Percentiles rank a stretch among this genome's conserved stretches.
Evolutionary conservation across 2,329 filamentous ascomycete genomes (phyloP).

Genomic region (Phaeophleospora eucalypticola): DNA sequence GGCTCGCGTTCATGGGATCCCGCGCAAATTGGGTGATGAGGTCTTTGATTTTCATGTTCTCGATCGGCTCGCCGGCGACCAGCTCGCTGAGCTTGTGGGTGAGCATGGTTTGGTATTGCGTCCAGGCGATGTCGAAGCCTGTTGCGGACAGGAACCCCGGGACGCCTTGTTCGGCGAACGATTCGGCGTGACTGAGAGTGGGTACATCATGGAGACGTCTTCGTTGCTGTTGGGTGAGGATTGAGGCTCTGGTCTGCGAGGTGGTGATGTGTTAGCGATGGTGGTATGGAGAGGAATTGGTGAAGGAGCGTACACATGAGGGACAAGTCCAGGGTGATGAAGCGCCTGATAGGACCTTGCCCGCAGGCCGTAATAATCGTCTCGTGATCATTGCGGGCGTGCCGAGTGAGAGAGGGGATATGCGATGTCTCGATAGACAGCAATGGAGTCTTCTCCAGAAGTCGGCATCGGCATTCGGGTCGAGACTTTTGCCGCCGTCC

Average conservation of each 20-base stretch:
- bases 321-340: conserved; percentile 30
- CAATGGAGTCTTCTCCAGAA: no score
- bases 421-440: not conserved
- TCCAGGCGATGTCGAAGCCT: conserved; percentile 75
- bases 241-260: conserved; percentile 15
- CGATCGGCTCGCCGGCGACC: conserved; percentile 65
- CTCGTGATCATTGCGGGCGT: conserved; percentile 29
- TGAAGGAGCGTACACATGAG: conserved; percentile 24
- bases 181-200: conserved; percentile 42
- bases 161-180: conserved; percentile 53
- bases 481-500: not conserved
- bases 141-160: conserved; percentile 65
- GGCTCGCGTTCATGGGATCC: conserved; percentile 68
- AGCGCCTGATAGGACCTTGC: conserved; percentile 20
- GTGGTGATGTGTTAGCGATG: conserved; percentile 5
- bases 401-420: conserved; percentile 5
- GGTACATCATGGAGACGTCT: conserved; percentile 44
- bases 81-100: conserved; percentile 71
- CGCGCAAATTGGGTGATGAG: conserved; percentile 74
- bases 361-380: conserved; percentile 25
- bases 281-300: not conserved
- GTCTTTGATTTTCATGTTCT: conserved; percentile 58
- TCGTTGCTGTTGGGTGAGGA: conserved; percentile 18
- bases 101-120: conserved; percentile 71
- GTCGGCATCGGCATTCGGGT: not conserved